Evolutionary conservation across 805 yeast species (phyloP).

Genomic region (Ogataea nitratoaversa): DNA sequence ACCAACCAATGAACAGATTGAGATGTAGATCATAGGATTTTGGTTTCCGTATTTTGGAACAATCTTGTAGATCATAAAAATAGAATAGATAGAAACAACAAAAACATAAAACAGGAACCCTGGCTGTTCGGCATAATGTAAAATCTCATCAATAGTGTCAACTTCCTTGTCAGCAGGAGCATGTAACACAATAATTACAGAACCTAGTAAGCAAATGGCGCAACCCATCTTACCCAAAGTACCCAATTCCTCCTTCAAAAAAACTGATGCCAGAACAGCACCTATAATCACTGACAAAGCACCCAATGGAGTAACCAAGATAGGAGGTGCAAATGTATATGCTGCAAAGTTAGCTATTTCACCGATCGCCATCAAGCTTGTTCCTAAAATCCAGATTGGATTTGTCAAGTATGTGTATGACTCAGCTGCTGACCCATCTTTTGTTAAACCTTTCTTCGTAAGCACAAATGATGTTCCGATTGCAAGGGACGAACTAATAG

Average conservation of each 20-base stretch:
- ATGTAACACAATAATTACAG: conserved; percentile 81
- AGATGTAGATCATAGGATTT: conserved; percentile 84
- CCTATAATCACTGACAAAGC: conserved; percentile 89
- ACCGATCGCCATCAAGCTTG: conserved; percentile 84
- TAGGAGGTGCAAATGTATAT: conserved; percentile 92
- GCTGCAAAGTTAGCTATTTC: conserved; percentile 93
- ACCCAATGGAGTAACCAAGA: conserved; percentile 86
- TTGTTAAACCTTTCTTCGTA: conserved; percentile 78
- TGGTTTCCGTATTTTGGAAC: conserved; percentile 77
- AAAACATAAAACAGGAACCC: conserved; percentile 65
- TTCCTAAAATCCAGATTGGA: conserved; percentile 95
- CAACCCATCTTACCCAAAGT: conserved; percentile 88
- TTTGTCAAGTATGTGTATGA: conserved; percentile 76
- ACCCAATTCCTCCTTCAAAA: conserved; percentile 82
- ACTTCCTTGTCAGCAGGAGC: conserved; percentile 95
- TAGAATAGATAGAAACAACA: conserved; percentile 60
- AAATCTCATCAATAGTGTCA: conserved; percentile 81
- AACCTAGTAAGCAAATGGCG: conserved; percentile 83
- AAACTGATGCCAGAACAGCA: conserved; percentile 82
- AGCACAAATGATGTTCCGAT: conserved; percentile 88
- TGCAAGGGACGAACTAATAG: conserved; percentile 82
- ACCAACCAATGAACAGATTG: conserved; percentile 87
- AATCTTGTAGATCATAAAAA: conserved; percentile 76
- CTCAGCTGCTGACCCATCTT: conserved; percentile 62
- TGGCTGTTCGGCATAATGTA: conserved; percentile 74